Percentiles rank a stretch among this genome's conserved stretches.
Evolutionary conservation across 2,329 filamentous ascomycete genomes (phyloP).

Genomic region (Diatrype stigma): DNA sequence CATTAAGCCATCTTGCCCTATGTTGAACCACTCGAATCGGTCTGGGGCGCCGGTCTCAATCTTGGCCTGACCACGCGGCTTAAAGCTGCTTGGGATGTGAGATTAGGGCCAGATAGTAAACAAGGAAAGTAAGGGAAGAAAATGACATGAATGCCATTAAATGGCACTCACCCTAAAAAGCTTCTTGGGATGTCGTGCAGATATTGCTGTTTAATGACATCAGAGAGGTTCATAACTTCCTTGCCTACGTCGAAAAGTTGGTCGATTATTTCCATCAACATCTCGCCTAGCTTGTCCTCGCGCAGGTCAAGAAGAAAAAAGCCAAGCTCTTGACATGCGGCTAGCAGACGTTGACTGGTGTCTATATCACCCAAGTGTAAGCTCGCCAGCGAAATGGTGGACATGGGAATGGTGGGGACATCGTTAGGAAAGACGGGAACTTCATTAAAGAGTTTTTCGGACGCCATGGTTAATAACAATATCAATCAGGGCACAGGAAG

Average conservation of each 20-base stretch:
- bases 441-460: conserved; percentile 6
- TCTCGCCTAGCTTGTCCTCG: conserved; percentile 5
- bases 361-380: not conserved
- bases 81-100: too few species aligned
- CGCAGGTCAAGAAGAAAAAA: conserved; percentile 16
- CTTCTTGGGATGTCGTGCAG: conserved; percentile 8
- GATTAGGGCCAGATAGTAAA: too few species aligned
- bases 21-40: conserved; percentile 25
- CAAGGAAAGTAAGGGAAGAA: not conserved
- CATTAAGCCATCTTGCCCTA: conserved; percentile 26
- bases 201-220: conserved; percentile 6
- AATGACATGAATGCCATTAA: not conserved
- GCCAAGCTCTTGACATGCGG: conserved; percentile 8
- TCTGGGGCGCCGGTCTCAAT: conserved; percentile 21
- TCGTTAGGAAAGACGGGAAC: conserved; percentile 14
- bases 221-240: conserved; percentile 6
- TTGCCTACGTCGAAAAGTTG: conserved; percentile 8
- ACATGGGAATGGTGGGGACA: conserved; percentile 9
- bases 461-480: too few species aligned
- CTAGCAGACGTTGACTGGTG: not conserved
- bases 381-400: conserved; percentile 5
- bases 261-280: conserved; percentile 9
- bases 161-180: conserved; percentile 10
- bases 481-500: too few species aligned
- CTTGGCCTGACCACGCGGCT: conserved; percentile 12